These are phyloP conservation scores for Leccinellum luteum DNA, from an alignment of 768 basidiomycete species.

Conservation along the genomic window DNA sequence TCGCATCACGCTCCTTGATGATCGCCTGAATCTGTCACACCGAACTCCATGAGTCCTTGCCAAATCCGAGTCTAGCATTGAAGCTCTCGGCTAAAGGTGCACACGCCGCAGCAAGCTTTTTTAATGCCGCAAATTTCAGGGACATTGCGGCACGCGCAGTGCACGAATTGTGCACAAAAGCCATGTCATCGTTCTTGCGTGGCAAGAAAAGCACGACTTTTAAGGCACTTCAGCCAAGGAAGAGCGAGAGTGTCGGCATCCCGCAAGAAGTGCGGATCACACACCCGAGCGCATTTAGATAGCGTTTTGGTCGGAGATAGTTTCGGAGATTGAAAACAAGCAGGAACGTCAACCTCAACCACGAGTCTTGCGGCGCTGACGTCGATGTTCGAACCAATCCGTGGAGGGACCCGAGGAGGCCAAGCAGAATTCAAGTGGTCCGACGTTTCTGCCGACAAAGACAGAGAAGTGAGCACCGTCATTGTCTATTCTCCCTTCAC, in stretches of 20 bases:
- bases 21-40: background rate
- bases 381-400: conserved; percentile 74
- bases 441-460: conserved; percentile 89
- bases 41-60: background rate
- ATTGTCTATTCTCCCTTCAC: background rate
- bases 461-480: conserved; percentile 66
- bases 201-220: background rate
- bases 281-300: conserved; percentile 15
- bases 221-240: background rate
- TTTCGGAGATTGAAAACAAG: conserved; percentile 12
- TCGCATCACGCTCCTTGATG: background rate
- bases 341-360: background rate
- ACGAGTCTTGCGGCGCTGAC: background rate
- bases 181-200: conserved; percentile 1
- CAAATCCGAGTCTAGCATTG: background rate
- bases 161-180: conserved; percentile 1
- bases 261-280: conserved; percentile 19
- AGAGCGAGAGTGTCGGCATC: conserved; percentile 19
- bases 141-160: background rate
- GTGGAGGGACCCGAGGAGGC: conserved; percentile 89
- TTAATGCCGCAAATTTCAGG: background rate
- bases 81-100: background rate
- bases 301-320: conserved; percentile 21
- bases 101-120: background rate
- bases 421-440: conserved; percentile 91